A percentile compares a stretch with the other conserved stretches of the same genome.
Evolutionary conservation across 1,284 basidiomycete genomes (phyloP).

Genomic region (Wallemia mellicola): DNA sequence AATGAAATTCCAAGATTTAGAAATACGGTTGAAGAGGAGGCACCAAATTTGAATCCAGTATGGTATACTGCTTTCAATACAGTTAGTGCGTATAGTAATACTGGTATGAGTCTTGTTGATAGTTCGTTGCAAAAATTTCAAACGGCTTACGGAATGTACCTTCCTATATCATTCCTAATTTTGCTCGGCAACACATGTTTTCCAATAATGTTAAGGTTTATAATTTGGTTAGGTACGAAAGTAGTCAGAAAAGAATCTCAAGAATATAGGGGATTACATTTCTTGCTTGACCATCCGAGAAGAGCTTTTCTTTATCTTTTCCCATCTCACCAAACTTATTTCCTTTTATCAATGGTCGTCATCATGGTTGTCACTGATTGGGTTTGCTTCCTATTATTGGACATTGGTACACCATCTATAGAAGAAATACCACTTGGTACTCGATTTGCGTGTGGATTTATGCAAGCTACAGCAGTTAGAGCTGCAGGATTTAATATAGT

Average conservation of each 20-base stretch:
- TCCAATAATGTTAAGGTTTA: slow-evolving; percentile 13
- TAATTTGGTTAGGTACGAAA: slow-evolving; percentile 36
- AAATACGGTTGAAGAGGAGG: slow-evolving; percentile 25
- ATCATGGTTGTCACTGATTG: slow-evolving; percentile 53
- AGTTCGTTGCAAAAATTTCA: slow-evolving; percentile 68
- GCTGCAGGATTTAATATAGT: slow-evolving; percentile 65
- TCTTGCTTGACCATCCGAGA: slow-evolving; percentile 84
- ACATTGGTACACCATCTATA: slow-evolving; percentile 48
- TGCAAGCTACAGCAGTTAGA: slow-evolving; percentile 46
- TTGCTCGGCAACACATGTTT: slow-evolving; percentile 4
- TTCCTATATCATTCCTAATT: slow-evolving; percentile 13
- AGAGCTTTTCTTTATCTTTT: slow-evolving; percentile 87
- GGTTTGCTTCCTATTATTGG: slow-evolving; percentile 60
- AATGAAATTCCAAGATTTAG: slow-evolving; percentile 23
- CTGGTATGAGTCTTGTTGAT: slow-evolving; percentile 67
- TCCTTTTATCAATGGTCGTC: slow-evolving; percentile 36
- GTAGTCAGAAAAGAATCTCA: slow-evolving; percentile 29
- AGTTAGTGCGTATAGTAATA: slow-evolving; percentile 27
- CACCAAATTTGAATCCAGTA: slow-evolving; percentile 24
- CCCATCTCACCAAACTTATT: slow-evolving; percentile 85
- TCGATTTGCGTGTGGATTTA: slow-evolving; percentile 30
- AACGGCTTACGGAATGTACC: slow-evolving; percentile 46
- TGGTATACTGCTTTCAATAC: slow-evolving; percentile 21
- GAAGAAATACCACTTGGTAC: slow-evolving; percentile 36
- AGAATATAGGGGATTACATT: slow-evolving; percentile 49